Evolutionary conservation across 495 filamentous ascomycete genomes (phyloP), one percentile per base, ranked within the genome.

Genomic region (Penicillium cataractarum): DNA sequence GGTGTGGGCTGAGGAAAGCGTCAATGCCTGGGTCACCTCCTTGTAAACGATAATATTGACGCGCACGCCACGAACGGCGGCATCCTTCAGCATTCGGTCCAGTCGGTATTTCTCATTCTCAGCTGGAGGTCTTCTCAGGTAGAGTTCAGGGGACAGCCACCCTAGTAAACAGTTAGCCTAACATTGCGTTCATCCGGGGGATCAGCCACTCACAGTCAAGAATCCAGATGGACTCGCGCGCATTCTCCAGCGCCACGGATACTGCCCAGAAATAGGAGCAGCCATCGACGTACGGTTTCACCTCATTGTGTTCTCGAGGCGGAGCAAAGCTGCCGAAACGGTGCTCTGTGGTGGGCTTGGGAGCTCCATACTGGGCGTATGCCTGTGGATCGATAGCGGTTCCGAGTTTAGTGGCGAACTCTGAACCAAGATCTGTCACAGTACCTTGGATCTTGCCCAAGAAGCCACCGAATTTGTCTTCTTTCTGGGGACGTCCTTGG

Each of bases 31-130:
- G 1, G 90, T 87, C 1, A 82, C 93, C 77, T 98, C 94, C 78
- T 98, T 98, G 79, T 98, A 98, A 17, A 98, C 92, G 56, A 97
- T 94, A 51, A 98, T 84, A 65, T 95, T 91, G 62, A 98, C 81
- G 52, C 87, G 85, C 26, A 98, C 94, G 24, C 93, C 94, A 54
- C 94, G 88, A 75, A 92, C 84, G 31, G 94, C 94, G 4, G 94
- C 94, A 48, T 88, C 89, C 66, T 89, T 83, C 39, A 98, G 85
- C 92, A 98, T 91, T 10, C 87, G 86, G 74, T 98, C 94, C 46
- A 98, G 78, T 1, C 94, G 90, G 71, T 97, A 98, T 58, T 89
- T 81, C 69, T 94, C 86, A 76, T 95, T 90, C 66, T 85, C 83
- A 12, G 89, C 84, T 6, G 94, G 93, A 9, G 94, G 94, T 24